Evolutionary conservation across 192 early-diverging fungal species (phyloP).

Genomic region (Allomyces macrogynus): DNA sequence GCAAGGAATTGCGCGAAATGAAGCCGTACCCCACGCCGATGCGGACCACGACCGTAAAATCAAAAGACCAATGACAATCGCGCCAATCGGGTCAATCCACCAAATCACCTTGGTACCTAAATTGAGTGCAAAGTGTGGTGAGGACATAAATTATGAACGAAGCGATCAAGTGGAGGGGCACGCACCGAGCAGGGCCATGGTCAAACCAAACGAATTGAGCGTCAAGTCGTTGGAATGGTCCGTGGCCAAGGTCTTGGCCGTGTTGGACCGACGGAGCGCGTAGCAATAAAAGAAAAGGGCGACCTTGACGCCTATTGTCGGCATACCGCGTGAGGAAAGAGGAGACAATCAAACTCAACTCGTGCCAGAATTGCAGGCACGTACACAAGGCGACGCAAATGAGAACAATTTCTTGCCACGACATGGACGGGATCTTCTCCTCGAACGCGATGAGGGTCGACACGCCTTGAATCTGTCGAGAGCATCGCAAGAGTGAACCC

Average conservation of each 20-base stretch:
- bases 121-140: too few relatives aligned
- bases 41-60: constrained; percentile 45
- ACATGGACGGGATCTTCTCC: constrained; percentile 16
- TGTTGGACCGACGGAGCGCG: constrained; percentile 28
- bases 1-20: background rate
- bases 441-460: constrained; percentile 26
- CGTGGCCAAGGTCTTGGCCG: constrained; percentile 38
- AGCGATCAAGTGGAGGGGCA: background rate
- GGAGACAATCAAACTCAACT: too few relatives aligned
- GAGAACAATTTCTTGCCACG: constrained; percentile 5
- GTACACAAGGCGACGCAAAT: constrained; percentile 16
- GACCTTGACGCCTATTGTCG: constrained; percentile 26
- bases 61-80: constrained; percentile 42
- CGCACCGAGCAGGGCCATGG: constrained; percentile 34
- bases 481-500: background rate
- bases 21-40: constrained; percentile 29
- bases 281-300: constrained; percentile 46
- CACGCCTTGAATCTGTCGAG: constrained; percentile 33
- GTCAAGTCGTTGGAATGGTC: constrained; percentile 60
- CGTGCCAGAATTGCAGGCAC: too few relatives aligned
- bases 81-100: constrained; percentile 56
- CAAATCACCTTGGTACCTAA: constrained; percentile 19
- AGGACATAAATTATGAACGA: background rate
- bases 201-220: constrained; percentile 47
- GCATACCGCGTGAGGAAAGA: background rate